phyloP scores from a whole-genome alignment of 2,329 filamentous ascomycete species.

The Sphaerulina populicola region DNA sequence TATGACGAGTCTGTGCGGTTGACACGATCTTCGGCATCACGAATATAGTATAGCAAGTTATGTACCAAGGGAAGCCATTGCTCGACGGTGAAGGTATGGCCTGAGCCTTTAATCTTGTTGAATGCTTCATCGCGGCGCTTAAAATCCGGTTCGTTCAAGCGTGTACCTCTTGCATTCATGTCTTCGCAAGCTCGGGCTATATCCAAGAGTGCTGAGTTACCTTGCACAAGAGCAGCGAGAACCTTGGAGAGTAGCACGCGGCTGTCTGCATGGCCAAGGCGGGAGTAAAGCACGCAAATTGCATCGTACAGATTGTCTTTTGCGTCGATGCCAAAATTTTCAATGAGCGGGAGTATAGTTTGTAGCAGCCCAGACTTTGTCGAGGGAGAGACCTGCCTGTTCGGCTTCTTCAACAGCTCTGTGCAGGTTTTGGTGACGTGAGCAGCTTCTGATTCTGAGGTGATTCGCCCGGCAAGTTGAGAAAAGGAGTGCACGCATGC shows the following conservation, averaged over 20 bases:
- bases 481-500: conserved; percentile 71
- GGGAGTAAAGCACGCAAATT: conserved; percentile 74
- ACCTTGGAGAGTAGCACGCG: conserved; percentile 66
- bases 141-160: conserved; percentile 81
- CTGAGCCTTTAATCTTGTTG: conserved; percentile 56
- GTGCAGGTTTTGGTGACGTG: conserved; percentile 71
- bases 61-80: conserved; percentile 85
- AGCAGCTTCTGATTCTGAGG: conserved; percentile 60
- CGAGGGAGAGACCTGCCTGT: conserved; percentile 69
- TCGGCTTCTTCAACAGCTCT: conserved; percentile 77
- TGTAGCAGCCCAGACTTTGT: conserved; percentile 73
- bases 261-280: conserved; percentile 75
- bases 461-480: conserved; percentile 62
- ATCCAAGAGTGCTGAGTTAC: conserved; percentile 52
- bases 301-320: conserved; percentile 59
- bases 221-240: conserved; percentile 59
- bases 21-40: conserved; percentile 77
- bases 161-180: conserved; percentile 69
- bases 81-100: conserved; percentile 55
- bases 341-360: conserved; percentile 65
- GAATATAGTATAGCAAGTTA: conserved; percentile 82
- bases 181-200: conserved; percentile 64
- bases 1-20: conserved; percentile 78
- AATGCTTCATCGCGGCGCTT: conserved; percentile 73
- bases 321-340: conserved; percentile 16